Conservation (phyloP, 2,329 filamentous ascomycete genomes). For the Epichloe typhina region DNA sequence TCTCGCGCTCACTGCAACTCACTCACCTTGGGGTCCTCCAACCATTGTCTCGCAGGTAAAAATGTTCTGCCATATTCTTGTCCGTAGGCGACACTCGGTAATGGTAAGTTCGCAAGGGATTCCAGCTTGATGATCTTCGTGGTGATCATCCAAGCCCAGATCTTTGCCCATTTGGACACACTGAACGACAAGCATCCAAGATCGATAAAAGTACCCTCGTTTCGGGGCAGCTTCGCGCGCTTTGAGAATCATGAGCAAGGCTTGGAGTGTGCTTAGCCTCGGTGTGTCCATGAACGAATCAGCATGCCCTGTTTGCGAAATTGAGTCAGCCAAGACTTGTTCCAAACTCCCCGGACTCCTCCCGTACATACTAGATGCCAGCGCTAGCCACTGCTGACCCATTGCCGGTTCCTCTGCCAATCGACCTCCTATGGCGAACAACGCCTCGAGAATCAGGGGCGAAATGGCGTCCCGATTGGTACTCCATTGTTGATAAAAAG, state of each 20-base stretch:
- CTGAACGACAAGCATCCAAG: constrained; percentile 91
- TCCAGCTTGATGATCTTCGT: constrained; percentile 61
- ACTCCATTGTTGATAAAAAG: constrained; percentile 85
- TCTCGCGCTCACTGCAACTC: neutral
- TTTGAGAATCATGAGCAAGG: constrained; percentile 75
- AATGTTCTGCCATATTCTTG: constrained; percentile 78
- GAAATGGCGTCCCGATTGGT: constrained; percentile 73
- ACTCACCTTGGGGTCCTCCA: constrained; percentile 73
- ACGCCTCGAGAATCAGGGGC: constrained; percentile 73
- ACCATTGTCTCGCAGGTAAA: constrained; percentile 86
- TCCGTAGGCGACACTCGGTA: constrained; percentile 72
- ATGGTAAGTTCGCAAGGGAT: constrained; percentile 54
- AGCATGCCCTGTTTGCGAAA: constrained; percentile 54
- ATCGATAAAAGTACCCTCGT: constrained; percentile 89
- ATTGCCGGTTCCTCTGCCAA: constrained; percentile 72
- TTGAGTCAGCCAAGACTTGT: neutral
- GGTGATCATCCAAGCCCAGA: constrained; percentile 77
- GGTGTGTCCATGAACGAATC: constrained; percentile 90
- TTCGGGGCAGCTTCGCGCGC: constrained; percentile 86
- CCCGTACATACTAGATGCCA: constrained; percentile 57
- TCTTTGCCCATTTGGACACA: constrained; percentile 91
- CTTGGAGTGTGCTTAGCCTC: constrained; percentile 81
- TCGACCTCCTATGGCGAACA: constrained; percentile 80
- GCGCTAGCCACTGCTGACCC: constrained; percentile 83
- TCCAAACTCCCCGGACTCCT: neutral